Evolutionary conservation across 192 early-diverging fungal species (phyloP), one percentile per base, ranked within the genome.

Genomic region (Geranomyces variabilis): DNA sequence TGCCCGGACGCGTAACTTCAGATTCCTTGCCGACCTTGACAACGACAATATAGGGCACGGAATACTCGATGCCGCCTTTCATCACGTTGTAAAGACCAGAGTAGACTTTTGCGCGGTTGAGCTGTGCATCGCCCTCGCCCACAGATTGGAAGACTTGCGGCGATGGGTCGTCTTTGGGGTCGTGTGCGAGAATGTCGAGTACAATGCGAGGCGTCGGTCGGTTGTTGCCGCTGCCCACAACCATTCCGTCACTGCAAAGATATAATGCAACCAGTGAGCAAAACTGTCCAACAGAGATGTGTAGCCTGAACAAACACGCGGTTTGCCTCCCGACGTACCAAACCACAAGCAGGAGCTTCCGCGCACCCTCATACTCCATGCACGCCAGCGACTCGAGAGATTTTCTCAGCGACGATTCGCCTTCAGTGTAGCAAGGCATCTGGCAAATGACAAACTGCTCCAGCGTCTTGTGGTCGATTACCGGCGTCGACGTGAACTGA

Each of bases 81-180:
- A 87, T 82, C 47, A 87, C 84, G 47, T 91, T 89, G 74, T 96
- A 94, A 34, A 94, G 77, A 24, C 94, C 94, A 24, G 93, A 93
- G 74, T 96, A 96, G 8, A 95, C 91, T 78, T 96, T 95, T 73
- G 85, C 94, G 79, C 91, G 90, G 73, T 96, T 96, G 68, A 91
- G 79, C 74, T 93, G 93, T 78, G 87, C 84, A 19, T 79, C 82
- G 31, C 93, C 94, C 68, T 97, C 94, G 41, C 92, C 94, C 19
- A 96, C 81, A 19, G 91, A 89, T 49, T 88, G 81, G 81, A 92
- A 95, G 0, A 84, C 76, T 59, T 90, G 73, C 13, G 92, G 81
- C 34, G 87, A 84, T 4, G 83, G 79, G n/a, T 83, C 69, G 28
- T 47, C 34, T 34, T 64, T 72, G 10, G 90, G 85, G 72, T 94